Percentiles rank a stretch among this genome's conserved stretches.
Conservation (phyloP, 2,329 filamentous ascomycete genomes). For the Calonectria hawksworthii region DNA sequence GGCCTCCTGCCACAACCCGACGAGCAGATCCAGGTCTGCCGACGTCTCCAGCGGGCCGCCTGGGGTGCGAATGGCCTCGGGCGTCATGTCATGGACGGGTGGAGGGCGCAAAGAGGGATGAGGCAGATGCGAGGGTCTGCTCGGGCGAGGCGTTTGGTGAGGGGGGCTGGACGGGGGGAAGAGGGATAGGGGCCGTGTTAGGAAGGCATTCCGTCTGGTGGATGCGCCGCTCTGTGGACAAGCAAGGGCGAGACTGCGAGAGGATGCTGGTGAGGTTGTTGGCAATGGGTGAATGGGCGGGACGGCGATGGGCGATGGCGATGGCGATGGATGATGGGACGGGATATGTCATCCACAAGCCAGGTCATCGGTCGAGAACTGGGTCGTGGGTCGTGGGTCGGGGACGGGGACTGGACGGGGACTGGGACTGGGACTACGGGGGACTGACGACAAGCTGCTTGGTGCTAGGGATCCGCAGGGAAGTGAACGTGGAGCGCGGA, state of each 20-base stretch:
- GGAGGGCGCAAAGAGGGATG: slow-evolving; percentile 14
- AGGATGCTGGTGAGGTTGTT: not conserved
- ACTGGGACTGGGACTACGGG: not conserved
- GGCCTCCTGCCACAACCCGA: slow-evolving; percentile 73
- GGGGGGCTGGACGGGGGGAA: not conserved
- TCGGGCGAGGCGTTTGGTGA: not conserved
- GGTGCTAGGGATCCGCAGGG: slow-evolving; percentile 20
- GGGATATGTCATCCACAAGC: slow-evolving; percentile 27
- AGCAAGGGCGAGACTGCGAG: not conserved
- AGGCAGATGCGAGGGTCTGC: slow-evolving; percentile 10
- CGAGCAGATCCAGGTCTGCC: slow-evolving; percentile 64
- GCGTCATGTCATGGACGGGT: slow-evolving; percentile 44
- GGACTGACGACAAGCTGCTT: slow-evolving; percentile 28
- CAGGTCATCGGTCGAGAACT: slow-evolving; percentile 29
- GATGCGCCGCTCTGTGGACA: slow-evolving; percentile 6
- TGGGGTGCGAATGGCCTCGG: slow-evolving; percentile 36
- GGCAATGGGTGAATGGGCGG: not conserved
- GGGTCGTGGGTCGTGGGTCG: not conserved
- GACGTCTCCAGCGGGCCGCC: slow-evolving; percentile 39
- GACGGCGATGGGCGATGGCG: not conserved
- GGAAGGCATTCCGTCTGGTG: slow-evolving; percentile 23
- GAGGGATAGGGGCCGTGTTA: slow-evolving; percentile 16
- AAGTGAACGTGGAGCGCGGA: slow-evolving; percentile 15
- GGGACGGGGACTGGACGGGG: not conserved
- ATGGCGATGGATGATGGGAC: not conserved